These are phyloP conservation scores for Usnea hakonensis DNA, from an alignment of 495 filamentous ascomycete genomes.

Conservation along the genomic window DNA sequence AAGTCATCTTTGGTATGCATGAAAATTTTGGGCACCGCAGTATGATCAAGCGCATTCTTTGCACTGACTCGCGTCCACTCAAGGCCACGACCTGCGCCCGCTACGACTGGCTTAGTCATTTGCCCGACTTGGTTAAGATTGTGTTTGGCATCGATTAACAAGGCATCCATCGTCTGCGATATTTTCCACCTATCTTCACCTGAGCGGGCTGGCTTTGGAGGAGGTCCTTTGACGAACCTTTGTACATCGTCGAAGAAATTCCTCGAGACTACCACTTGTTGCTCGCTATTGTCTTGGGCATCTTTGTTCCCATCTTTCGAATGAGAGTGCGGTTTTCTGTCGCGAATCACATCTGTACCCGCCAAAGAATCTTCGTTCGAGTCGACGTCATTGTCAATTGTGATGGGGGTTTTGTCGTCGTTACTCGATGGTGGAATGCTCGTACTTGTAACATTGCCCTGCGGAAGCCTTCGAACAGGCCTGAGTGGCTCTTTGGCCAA, in stretches of 20 bases:
- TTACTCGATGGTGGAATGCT: not conserved
- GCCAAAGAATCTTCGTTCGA: not conserved
- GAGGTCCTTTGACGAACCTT: not conserved
- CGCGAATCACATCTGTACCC: not conserved
- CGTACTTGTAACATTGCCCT: not conserved
- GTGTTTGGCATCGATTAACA: not conserved
- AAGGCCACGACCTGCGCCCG: not conserved
- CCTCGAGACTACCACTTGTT: not conserved
- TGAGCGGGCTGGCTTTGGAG: not conserved
- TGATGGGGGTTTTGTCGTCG: not conserved
- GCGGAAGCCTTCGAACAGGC: not conserved
- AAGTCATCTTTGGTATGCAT: not conserved
- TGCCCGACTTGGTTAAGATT: not conserved
- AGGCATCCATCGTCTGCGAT: not conserved
- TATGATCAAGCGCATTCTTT: not conserved
- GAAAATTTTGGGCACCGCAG: not conserved
- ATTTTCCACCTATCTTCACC: not conserved
- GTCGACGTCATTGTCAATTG: not conserved
- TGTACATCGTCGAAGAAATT: not conserved
- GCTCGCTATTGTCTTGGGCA: not conserved
- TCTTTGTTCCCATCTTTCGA: no score
- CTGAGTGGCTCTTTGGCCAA: not conserved
- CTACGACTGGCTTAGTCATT: slow-evolving; percentile 1
- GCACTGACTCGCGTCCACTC: not conserved
- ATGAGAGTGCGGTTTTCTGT: not conserved